Evolutionary conservation across 768 basidiomycete genomes (phyloP).

Genomic region (Boletus insuetus): DNA sequence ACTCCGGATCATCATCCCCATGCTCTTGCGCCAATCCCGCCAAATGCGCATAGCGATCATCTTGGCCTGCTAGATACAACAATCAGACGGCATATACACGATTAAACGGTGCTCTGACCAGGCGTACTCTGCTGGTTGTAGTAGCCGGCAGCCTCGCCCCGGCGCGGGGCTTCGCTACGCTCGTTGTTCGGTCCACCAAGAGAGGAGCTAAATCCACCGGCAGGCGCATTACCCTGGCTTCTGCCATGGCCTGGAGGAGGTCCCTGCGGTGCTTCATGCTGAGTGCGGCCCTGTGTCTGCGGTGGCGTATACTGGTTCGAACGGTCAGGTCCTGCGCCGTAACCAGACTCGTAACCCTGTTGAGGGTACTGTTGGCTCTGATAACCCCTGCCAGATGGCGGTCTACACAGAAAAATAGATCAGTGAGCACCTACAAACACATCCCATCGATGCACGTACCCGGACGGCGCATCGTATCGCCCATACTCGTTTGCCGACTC

Average conservation of each 20-base stretch:
- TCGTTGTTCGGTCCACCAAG: neutral
- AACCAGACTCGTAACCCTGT: constrained; percentile 7
- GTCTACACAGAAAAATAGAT: neutral
- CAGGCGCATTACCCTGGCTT: constrained; percentile 8
- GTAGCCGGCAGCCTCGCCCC: constrained; percentile 20
- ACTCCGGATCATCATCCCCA: constrained; percentile 16
- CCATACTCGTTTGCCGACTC: neutral
- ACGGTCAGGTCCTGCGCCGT: constrained; percentile 7
- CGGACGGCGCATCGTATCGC: neutral
- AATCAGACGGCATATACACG: constrained; percentile 2
- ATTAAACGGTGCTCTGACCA: neutral
- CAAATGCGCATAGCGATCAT: constrained; percentile 19
- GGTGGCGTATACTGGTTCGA: constrained; percentile 9
- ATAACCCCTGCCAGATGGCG: constrained; percentile 4
- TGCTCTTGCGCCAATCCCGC: constrained; percentile 18
- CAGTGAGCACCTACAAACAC: neutral
- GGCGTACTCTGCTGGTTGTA: constrained; percentile 10
- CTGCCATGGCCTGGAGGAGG: neutral
- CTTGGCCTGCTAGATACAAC: constrained; percentile 12
- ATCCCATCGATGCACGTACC: neutral
- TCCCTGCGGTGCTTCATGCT: constrained; percentile 7
- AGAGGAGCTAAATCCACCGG: constrained; percentile 17
- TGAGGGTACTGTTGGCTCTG: neutral
- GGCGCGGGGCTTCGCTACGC: constrained; percentile 3
- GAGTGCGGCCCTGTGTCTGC: constrained; percentile 6